Evolutionary conservation across 495 filamentous ascomycete genomes (phyloP).

Genomic region (Aspergillus bridgeri): DNA sequence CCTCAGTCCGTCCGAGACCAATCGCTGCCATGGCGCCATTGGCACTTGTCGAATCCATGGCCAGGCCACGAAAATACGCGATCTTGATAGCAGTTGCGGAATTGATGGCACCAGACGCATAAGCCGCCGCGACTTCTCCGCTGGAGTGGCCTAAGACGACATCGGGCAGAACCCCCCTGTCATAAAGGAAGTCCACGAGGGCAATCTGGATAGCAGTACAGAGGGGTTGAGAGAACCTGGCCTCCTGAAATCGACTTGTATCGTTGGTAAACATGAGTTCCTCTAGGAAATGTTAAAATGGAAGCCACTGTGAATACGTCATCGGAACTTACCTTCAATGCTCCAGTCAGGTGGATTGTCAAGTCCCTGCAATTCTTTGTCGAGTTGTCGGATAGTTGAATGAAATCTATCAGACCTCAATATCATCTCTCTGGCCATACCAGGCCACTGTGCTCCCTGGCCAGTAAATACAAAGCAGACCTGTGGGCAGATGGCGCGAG

Average conservation of each 20-base stretch:
- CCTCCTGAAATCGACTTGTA: not conserved
- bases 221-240: constrained; percentile 20
- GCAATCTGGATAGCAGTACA: constrained; percentile 33
- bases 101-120: constrained; percentile 15
- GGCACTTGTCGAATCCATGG: not conserved
- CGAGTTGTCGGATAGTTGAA: constrained; percentile 17
- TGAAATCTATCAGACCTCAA: constrained; percentile 12
- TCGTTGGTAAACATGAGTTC: not conserved
- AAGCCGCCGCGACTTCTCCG: constrained; percentile 24
- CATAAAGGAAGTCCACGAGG: constrained; percentile 6
- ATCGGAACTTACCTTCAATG: constrained; percentile 18
- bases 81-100: constrained; percentile 5
- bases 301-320: not conserved
- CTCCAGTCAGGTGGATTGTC: constrained; percentile 19
- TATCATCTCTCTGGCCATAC: constrained; percentile 17
- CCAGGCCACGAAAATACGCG: constrained; percentile 17
- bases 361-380: constrained; percentile 14
- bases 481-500: not conserved
- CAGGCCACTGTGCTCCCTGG: constrained; percentile 25
- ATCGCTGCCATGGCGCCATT: constrained; percentile 34
- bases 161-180: constrained; percentile 7
- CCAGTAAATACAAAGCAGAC: constrained; percentile 23
- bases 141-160: constrained; percentile 18
- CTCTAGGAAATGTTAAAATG: not conserved
- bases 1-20: constrained; percentile 24